Evolutionary conservation across 2,329 filamentous ascomycete genomes (phyloP).

Genomic region (Hymenoscyphus fructigenus): DNA sequence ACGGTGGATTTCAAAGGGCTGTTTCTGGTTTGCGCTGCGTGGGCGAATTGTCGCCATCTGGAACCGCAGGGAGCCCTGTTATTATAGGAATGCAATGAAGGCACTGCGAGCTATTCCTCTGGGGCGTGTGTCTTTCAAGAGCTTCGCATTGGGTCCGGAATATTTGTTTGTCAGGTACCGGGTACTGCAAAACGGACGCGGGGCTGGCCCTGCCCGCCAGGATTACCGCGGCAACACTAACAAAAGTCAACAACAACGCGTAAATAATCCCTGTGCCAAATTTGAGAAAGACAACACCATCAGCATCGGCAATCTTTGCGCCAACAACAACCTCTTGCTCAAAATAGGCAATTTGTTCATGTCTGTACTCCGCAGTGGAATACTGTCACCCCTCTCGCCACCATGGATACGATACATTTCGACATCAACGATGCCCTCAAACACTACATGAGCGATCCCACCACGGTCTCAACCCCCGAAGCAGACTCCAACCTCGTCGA

Average conservation of each 20-base stretch:
- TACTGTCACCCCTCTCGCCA: constrained; percentile 29
- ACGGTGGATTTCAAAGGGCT: constrained; percentile 38
- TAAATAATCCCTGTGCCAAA: constrained; percentile 6
- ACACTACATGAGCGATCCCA: constrained; percentile 92
- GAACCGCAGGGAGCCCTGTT: neutral
- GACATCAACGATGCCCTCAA: constrained; percentile 97
- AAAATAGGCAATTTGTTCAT: constrained; percentile 24
- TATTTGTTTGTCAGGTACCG: neutral
- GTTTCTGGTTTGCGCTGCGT: constrained; percentile 30
- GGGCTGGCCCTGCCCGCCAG: neutral
- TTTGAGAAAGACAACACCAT: constrained; percentile 2
- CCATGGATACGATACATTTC: constrained; percentile 78
- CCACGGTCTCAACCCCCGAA: constrained; percentile 78
- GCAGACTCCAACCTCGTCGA: constrained; percentile 81
- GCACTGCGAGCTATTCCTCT: neutral
- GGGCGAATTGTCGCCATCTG: constrained; percentile 35
- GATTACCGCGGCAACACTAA: constrained; percentile 1
- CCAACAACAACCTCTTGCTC: constrained; percentile 34
- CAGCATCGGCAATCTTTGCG: constrained; percentile 17
- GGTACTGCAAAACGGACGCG: neutral
- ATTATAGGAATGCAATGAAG: constrained; percentile 3
- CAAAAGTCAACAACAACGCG: constrained; percentile 20
- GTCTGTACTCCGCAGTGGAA: constrained; percentile 18
- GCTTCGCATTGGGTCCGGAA: neutral
- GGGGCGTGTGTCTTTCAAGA: neutral